phyloP scores from a whole-genome alignment of 768 basidiomycete species.

The Trametes gibbosa region DNA sequence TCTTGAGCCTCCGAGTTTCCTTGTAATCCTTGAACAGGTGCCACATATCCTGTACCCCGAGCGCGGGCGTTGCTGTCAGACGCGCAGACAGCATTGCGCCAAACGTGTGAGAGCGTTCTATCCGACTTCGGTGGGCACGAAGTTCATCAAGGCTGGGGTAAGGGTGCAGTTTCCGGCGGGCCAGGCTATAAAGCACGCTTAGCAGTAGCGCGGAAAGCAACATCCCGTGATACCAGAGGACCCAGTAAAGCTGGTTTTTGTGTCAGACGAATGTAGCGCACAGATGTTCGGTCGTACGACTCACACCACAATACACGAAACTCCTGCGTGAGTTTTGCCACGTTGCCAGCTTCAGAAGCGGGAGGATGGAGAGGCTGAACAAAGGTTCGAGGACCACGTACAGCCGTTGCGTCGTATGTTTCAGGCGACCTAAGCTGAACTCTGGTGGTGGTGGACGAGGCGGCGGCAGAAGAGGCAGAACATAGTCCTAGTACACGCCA shows the following conservation, averaged over 20 bases:
- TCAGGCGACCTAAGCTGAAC: slow-evolving; percentile 55
- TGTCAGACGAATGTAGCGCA: too few species aligned
- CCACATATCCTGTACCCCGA: slow-evolving; percentile 55
- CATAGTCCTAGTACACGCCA: slow-evolving; percentile 35
- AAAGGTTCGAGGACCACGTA: slow-evolving; percentile 51
- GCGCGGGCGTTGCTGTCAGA: slow-evolving; percentile 43
- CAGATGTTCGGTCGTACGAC: slow-evolving; percentile 23
- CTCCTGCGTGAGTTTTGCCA: slow-evolving; percentile 55
- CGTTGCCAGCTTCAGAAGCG: slow-evolving; percentile 44
- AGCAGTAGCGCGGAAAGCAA: slow-evolving; percentile 52
- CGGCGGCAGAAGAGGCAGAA: slow-evolving; percentile 49
- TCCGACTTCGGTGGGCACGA: slow-evolving; percentile 47
- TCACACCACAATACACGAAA: slow-evolving; percentile 47
- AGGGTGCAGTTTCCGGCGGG: slow-evolving; percentile 47
- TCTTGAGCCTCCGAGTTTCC: slow-evolving; percentile 33
- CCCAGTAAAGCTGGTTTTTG: slow-evolving; percentile 52
- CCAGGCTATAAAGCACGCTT: slow-evolving; percentile 45
- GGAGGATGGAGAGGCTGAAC: slow-evolving; percentile 44
- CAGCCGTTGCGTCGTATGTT: slow-evolving; percentile 50
- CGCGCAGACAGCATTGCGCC: slow-evolving; percentile 46
- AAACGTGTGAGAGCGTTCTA: slow-evolving; percentile 50
- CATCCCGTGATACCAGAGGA: slow-evolving; percentile 58
- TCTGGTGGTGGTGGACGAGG: slow-evolving; percentile 36
- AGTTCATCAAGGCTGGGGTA: slow-evolving; percentile 57
- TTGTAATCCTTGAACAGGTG: slow-evolving; percentile 45